Conservation (phyloP, 805 yeast species). For the Kazachstania viticola region DNA sequence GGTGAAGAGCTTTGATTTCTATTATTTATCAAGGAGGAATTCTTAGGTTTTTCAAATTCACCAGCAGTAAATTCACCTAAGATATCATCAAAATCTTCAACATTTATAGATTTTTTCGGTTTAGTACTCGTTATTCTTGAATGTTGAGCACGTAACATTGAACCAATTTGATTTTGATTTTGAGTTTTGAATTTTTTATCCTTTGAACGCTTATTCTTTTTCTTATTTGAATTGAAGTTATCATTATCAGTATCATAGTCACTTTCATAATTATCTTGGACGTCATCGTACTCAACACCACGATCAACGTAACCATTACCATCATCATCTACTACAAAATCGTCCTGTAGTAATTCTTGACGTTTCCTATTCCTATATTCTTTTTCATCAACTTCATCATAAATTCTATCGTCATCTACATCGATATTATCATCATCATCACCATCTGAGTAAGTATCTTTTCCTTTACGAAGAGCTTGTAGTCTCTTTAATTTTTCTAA, state of each 20-base stretch:
- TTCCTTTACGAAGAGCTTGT: conserved; percentile 42
- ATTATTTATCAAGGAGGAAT: background rate
- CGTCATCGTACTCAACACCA: conserved; percentile 86
- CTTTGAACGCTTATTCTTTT: conserved; percentile 13
- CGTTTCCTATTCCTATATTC: conserved; percentile 67
- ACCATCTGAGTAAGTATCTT: background rate
- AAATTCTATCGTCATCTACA: conserved; percentile 46
- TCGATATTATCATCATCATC: conserved; percentile 32
- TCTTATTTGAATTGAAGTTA: conserved; percentile 5
- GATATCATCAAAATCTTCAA: conserved; percentile 57
- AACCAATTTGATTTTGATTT: conserved; percentile 23
- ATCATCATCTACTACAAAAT: conserved; percentile 87
- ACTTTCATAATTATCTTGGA: conserved; percentile 40
- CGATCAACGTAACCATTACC: conserved; percentile 91
- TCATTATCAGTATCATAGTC: conserved; percentile 38
- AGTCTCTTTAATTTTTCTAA: conserved; percentile 47
- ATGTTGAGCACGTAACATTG: conserved; percentile 39
- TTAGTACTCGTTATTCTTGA: conserved; percentile 31
- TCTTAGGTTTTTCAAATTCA: conserved; percentile 9
- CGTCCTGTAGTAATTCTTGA: conserved; percentile 73
- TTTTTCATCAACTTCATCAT: conserved; percentile 80
- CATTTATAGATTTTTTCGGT: conserved; percentile 33
- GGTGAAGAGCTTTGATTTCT: conserved; percentile 7
- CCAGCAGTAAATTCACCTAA: conserved; percentile 46
- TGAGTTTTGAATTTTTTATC: conserved; percentile 1